phyloP scores from a whole-genome alignment of 1,139 yeast species.

The Casaregolazyma lundiana region DNA sequence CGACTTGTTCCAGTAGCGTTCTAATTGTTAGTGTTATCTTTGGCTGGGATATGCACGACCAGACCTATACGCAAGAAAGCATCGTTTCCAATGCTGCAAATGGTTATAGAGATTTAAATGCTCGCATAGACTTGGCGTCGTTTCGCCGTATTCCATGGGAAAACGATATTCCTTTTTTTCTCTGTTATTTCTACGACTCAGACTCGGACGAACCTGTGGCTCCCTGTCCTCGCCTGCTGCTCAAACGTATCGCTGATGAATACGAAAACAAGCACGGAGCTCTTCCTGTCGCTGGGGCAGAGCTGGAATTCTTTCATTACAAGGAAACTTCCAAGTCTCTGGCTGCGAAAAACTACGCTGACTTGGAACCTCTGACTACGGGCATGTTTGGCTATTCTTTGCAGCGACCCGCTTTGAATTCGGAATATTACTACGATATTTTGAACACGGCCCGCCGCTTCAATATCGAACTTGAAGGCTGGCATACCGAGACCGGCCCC shows the following conservation, averaged over 20 bases:
- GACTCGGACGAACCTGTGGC: slow-evolving; percentile 28
- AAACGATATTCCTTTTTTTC: slow-evolving; percentile 30
- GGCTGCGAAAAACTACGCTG: slow-evolving; percentile 26
- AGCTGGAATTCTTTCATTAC: slow-evolving; percentile 35
- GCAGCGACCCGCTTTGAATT: slow-evolving; percentile 31
- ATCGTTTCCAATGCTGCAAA: slow-evolving; percentile 30
- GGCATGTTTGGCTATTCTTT: slow-evolving; percentile 38
- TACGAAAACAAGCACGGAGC: slow-evolving; percentile 16
- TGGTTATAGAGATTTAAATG: slow-evolving; percentile 34
- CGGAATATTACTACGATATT: slow-evolving; percentile 31
- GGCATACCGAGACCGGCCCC: slow-evolving; percentile 39
- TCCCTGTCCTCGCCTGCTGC: slow-evolving; percentile 33
- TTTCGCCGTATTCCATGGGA: slow-evolving; percentile 34
- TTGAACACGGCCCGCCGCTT: slow-evolving; percentile 25
- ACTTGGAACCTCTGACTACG: slow-evolving; percentile 31
- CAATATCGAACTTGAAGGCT: slow-evolving; percentile 33
- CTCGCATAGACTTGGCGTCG: slow-evolving; percentile 28
- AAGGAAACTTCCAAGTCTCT: slow-evolving; percentile 30
- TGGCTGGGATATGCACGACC: slow-evolving; percentile 39
- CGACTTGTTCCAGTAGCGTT: background rate
- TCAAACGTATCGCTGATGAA: slow-evolving; percentile 22
- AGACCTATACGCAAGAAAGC: slow-evolving; percentile 28
- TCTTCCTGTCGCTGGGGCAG: slow-evolving; percentile 33
- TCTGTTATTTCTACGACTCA: slow-evolving; percentile 29
- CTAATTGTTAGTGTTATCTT: slow-evolving; percentile 28